A percentile compares a stretch with the other conserved stretches of the same genome.
phyloP scores from a whole-genome alignment of 1,139 yeast genomes.

The Taphrina flavorubra region DNA sequence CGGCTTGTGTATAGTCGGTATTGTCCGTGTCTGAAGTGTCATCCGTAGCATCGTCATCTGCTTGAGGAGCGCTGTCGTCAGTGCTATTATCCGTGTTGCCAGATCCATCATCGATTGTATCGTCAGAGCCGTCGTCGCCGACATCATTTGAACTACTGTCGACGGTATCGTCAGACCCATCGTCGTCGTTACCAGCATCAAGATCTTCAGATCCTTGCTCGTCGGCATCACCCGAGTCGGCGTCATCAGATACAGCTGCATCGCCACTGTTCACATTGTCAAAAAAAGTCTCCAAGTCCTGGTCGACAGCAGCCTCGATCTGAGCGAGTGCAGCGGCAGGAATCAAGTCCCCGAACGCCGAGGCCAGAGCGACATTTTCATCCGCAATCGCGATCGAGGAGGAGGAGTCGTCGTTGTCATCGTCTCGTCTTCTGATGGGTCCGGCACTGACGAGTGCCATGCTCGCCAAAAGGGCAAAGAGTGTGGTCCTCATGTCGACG shows the following conservation, averaged over 20 bases:
- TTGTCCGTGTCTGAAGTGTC: too few relatives aligned
- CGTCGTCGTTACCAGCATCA: not conserved
- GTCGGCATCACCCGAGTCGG: not conserved
- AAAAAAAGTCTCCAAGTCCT: not conserved
- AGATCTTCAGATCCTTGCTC: not conserved
- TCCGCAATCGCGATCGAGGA: not conserved
- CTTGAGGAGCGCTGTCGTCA: too few relatives aligned
- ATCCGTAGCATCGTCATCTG: too few relatives aligned
- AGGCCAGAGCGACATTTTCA: not conserved
- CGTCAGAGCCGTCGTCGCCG: too few relatives aligned
- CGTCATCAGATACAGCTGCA: not conserved
- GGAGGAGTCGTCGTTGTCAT: too few relatives aligned
- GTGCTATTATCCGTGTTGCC: too few relatives aligned
- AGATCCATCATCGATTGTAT: too few relatives aligned
- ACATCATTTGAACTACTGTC: too few relatives aligned
- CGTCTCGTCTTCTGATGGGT: not conserved
- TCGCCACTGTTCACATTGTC: not conserved
- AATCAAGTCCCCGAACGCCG: not conserved
- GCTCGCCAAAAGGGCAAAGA: not conserved
- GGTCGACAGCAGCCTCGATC: not conserved
- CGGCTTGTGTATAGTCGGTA: too few relatives aligned
- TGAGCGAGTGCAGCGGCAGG: not conserved
- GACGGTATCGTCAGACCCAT: not conserved
- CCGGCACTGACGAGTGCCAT: not conserved
- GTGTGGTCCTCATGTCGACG: not conserved